Evolutionary conservation across 176 grass and related monocot species (phyloP), one percentile per base, ranked within the genome.

Genomic region (Saccharum officinarum): DNA sequence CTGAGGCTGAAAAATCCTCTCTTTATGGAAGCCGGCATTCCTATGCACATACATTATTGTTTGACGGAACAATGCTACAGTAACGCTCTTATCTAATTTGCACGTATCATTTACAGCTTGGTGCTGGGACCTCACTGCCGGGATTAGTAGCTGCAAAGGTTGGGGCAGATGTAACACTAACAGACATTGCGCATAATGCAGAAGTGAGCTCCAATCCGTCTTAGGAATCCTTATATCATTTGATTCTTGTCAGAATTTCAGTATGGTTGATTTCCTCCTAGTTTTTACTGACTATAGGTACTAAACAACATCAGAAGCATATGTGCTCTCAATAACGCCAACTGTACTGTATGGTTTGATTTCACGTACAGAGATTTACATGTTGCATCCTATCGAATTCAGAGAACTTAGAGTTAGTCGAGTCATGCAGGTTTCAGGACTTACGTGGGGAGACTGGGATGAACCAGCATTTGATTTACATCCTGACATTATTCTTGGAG

Each of bases 361-460:
- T 63, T 64, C n/a, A 17, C 79, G 2, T 18, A 66, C 63, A 55
- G 0, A 65, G 17, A 26, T 80, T 65, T 42, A 38, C 52, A 46
- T 49, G 28, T 39, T 86, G n/a, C 69, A 45, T 36, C 33, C 14
- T 54, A 26, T 10, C 2, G 4, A 69, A 16, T 37, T 17, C 14
- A 40, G 23, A 68, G 36, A 68, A 13, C 33, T 63, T 36, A 47
- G 18, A 46, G 4, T 38, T 40, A 64, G 0, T 20, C 0, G 6
- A 39, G 34, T 5, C 37, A 68, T 90, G 28, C 77, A 95, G 96
- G 91, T 98, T 52, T 23, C 87, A 47, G 96, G 89, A 54, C 93
- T 98, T 67, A 90, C 91, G 4, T 98, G 93, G 96, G 96, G 91
- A 52, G 83, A 94, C 4, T 98, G 93, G 93, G 89, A 95, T 60